Conservation (phyloP, 2,329 filamentous ascomycete species). For the Thelonectria blattea region DNA sequence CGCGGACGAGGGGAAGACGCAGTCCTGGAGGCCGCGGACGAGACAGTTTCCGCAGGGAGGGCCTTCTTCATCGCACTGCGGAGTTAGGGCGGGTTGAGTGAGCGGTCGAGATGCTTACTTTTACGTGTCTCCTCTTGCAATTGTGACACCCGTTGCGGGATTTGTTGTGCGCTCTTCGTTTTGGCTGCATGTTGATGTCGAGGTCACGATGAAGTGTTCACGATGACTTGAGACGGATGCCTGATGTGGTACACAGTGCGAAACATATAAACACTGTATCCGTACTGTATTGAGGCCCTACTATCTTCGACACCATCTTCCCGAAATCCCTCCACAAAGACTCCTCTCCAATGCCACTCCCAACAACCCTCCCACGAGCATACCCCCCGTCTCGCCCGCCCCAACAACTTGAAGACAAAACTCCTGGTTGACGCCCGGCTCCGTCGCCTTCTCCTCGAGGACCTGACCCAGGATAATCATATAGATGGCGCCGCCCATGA, state of each 20-base stretch:
- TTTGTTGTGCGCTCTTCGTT: conserved; percentile 34
- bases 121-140: conserved; percentile 36
- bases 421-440: conserved; percentile 31
- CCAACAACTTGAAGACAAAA: conserved; percentile 40
- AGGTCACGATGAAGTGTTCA: neutral
- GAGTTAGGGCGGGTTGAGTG: neutral
- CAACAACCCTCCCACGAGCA: conserved; percentile 36
- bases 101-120: conserved; percentile 18
- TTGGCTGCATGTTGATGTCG: conserved; percentile 25
- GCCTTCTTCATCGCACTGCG: conserved; percentile 45
- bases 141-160: conserved; percentile 36
- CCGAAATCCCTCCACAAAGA: conserved; percentile 28
- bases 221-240: too few species aligned
- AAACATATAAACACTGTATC: too few species aligned
- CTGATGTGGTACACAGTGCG: too few species aligned
- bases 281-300: too few species aligned
- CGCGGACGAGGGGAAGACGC: conserved; percentile 24
- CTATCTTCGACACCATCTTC: conserved; percentile 38
- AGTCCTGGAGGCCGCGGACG: conserved; percentile 34
- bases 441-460: conserved; percentile 27
- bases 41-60: conserved; percentile 45
- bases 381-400: conserved; percentile 39
- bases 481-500: conserved; percentile 40
- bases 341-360: conserved; percentile 34
- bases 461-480: conserved; percentile 32